Base-by-base conservation (phyloP, 805 yeast species). In the Saturnispora bothae region DNA sequence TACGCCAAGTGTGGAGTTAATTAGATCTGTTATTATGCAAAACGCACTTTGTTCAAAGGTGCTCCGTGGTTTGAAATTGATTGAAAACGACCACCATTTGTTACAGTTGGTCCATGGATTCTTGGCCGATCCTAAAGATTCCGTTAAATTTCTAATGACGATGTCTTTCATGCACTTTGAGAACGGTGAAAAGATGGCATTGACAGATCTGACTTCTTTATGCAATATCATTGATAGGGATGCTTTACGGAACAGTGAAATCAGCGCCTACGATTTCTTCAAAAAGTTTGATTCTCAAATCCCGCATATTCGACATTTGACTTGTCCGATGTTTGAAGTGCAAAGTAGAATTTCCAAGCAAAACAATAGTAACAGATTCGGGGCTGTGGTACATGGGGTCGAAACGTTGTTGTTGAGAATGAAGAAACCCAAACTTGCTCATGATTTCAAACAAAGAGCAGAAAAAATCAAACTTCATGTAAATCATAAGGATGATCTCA, bases 221-320 rank as follows among this genome's bases (percentile, higher is more conserved):
- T 36, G 39, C 10, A 30, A 36, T 16, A 13, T 30, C 18, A 36
- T 36, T 19, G 39, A 36, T 4, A 30, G 18, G 10, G 37, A 34
- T 18, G 10, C 19, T 27, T 8, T 18, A 1, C 5, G 8, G 15
- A 22, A 30, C 17, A 29, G 25, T 8, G 26, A 25, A 17, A 30
- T 36, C 10, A 36, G 30, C 30, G 39, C 34, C 10, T 23, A 21
- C 30, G 39, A 36, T 10, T 36, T 36, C 10, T 29, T 36, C 13
- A 25, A n/a, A n/a, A 30, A 36, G 17, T 36, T 21, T n/a, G n/a
- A n/a, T n/a, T n/a, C n/a, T n/a, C n/a, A n/a, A n/a, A n/a, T n/a
- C n/a, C n/a, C n/a, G n/a, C n/a, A n/a, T n/a, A n/a, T n/a, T n/a
- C n/a, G n/a, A n/a, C n/a, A n/a, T n/a, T n/a, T n/a, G n/a, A n/a